A percentile compares a stretch with the other conserved stretches of the same genome.
phyloP scores from a whole-genome alignment of 2,329 filamentous ascomycete species.

The Colletotrichum navitas region DNA sequence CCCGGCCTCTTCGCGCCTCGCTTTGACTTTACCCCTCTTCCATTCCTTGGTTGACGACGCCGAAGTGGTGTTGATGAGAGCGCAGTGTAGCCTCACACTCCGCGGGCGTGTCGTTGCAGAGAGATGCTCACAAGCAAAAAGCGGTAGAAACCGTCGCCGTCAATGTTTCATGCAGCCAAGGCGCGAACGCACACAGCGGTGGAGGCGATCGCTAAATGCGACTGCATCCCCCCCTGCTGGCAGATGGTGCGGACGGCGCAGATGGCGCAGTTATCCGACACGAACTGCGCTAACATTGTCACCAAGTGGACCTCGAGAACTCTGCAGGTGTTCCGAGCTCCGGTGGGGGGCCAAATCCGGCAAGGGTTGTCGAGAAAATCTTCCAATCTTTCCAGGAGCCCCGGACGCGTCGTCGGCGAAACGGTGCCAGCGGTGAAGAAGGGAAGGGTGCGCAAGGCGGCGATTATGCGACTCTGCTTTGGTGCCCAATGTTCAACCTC shows the following conservation, averaged over 20 bases:
- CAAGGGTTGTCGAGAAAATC: slow-evolving; percentile 26
- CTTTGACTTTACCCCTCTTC: neutral
- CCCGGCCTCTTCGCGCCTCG: neutral
- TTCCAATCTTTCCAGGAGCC: slow-evolving; percentile 11
- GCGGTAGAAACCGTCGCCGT: slow-evolving; percentile 27
- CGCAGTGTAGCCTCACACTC: neutral
- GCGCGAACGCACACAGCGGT: slow-evolving; percentile 26
- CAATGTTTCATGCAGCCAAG: slow-evolving; percentile 40
- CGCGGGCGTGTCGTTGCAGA: neutral
- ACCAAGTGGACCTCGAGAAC: slow-evolving; percentile 23
- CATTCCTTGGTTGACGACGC: neutral
- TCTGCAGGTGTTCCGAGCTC: slow-evolving; percentile 36
- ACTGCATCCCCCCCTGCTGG: slow-evolving; percentile 13
- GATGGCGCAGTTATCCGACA: slow-evolving; percentile 9
- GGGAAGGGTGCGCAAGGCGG: neutral
- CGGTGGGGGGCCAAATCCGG: slow-evolving; percentile 21
- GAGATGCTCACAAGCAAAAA: slow-evolving; percentile 11
- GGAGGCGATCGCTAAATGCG: slow-evolving; percentile 40
- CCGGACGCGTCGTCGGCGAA: slow-evolving; percentile 37
- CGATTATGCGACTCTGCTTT: slow-evolving; percentile 30
- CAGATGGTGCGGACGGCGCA: neutral
- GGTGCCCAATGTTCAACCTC: slow-evolving; percentile 34
- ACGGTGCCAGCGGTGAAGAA: slow-evolving; percentile 33
- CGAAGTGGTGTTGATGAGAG: neutral
- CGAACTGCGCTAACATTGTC: slow-evolving; percentile 39